phyloP scores from a whole-genome alignment of 176 grass and related monocot genomes.

The Musa itinerans region DNA sequence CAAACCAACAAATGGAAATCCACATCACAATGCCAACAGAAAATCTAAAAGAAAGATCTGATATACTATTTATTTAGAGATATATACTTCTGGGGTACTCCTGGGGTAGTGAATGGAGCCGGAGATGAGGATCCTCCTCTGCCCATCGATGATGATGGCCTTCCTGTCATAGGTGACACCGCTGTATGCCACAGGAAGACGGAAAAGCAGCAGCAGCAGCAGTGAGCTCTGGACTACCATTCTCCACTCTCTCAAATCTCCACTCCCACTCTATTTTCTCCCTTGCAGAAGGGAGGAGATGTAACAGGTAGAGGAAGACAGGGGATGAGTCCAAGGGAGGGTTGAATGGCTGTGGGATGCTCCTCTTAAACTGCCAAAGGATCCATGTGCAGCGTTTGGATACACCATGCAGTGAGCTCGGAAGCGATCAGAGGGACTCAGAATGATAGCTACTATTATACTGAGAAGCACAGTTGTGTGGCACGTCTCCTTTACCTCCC shows the following conservation, averaged over 20 bases:
- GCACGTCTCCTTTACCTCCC: neutral
- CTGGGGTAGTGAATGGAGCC: constrained; percentile 99
- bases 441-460: neutral
- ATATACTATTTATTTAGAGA: constrained; percentile 19
- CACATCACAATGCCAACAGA: neutral
- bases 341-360: neutral
- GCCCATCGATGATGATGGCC: constrained; percentile 68
- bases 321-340: neutral
- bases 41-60: neutral
- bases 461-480: neutral
- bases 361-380: neutral
- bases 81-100: constrained; percentile 84
- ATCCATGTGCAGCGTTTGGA: neutral
- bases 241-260: constrained; percentile 6
- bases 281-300: neutral
- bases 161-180: constrained; percentile 87
- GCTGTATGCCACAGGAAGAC: constrained; percentile 31
- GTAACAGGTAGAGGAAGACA: neutral
- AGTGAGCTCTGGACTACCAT: constrained; percentile 9
- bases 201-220: constrained; percentile 8
- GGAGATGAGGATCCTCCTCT: constrained; percentile 88
- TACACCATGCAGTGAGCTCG: neutral
- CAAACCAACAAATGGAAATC: neutral
- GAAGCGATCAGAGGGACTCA: neutral
- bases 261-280: neutral